phyloP scores from a whole-genome alignment of 2,329 filamentous ascomycete species.

The Aschersonia sp. region DNA sequence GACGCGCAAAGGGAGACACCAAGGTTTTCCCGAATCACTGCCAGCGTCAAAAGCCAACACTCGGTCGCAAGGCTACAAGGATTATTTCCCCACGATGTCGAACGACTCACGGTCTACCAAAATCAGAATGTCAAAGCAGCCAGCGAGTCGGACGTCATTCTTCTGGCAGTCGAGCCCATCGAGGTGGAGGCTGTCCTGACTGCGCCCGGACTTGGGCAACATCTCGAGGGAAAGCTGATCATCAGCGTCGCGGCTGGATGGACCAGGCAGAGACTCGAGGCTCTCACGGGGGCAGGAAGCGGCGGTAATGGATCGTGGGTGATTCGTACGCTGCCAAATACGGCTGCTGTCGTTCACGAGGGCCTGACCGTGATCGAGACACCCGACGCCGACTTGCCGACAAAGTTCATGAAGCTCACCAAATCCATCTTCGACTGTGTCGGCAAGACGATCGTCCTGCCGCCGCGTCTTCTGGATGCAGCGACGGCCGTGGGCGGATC shows the following conservation, averaged over 20 bases:
- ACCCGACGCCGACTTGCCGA: constrained; percentile 8
- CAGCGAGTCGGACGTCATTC: constrained; percentile 21
- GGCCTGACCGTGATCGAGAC: constrained; percentile 18
- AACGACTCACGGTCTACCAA: constrained; percentile 11
- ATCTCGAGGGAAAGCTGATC: constrained; percentile 27
- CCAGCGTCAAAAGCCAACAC: constrained; percentile 14
- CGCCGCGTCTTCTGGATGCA: constrained; percentile 37
- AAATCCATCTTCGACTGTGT: constrained; percentile 38
- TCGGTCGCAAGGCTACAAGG: constrained; percentile 9
- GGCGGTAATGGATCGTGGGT: constrained; percentile 8
- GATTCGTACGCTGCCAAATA: constrained; percentile 19
- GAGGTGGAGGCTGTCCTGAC: constrained; percentile 23
- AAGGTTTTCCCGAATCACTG: constrained; percentile 12
- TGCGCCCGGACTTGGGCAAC: constrained; percentile 20
- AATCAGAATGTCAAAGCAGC: constrained; percentile 20
- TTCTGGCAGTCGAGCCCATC: constrained; percentile 31
- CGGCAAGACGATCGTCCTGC: constrained; percentile 34
- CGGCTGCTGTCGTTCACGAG: constrained; percentile 17
- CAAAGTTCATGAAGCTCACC: constrained; percentile 10
- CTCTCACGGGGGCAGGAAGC: constrained; percentile 8
- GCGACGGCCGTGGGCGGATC: constrained; percentile 45
- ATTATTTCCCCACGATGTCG: constrained; percentile 7
- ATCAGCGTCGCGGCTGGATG: constrained; percentile 37
- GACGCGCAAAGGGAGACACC: constrained; percentile 2
- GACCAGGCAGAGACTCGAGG: constrained; percentile 23